These are phyloP conservation scores for Pontederia crassipes DNA, from an alignment of 176 grass and related monocot species.

Conservation along the genomic window DNA sequence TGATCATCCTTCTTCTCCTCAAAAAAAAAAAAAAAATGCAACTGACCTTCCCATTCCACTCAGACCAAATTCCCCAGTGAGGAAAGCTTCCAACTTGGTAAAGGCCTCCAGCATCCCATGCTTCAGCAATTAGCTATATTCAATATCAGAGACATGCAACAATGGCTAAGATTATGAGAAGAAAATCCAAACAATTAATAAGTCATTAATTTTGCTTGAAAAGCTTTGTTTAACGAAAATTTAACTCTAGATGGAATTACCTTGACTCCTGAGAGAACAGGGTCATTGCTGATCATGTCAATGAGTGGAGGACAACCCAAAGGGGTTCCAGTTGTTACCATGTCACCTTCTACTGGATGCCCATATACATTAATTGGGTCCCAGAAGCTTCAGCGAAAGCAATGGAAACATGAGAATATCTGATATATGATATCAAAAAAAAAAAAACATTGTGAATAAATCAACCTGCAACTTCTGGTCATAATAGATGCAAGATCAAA, in stretches of 20 bases:
- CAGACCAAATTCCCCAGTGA: slow-evolving; percentile 87
- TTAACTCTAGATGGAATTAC: slow-evolving; percentile 15
- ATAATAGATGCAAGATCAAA: slow-evolving; percentile 97
- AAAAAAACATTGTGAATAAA: neutral
- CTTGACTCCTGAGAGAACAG: slow-evolving; percentile 80
- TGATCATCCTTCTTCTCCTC: too few species aligned
- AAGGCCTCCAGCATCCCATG: slow-evolving; percentile 99
- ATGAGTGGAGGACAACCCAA: slow-evolving; percentile 64
- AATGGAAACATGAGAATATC: slow-evolving; percentile 11
- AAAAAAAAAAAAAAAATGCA: slow-evolving; percentile 5
- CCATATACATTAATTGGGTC: slow-evolving; percentile 90
- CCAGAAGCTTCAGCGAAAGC: slow-evolving; percentile 48
- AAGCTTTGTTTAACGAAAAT: too few species aligned
- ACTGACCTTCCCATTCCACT: slow-evolving; percentile 94
- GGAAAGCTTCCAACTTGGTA: slow-evolving; percentile 97
- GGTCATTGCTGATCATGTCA: slow-evolving; percentile 98
- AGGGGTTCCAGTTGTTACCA: slow-evolving; percentile 59
- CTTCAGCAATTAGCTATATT: slow-evolving; percentile 94
- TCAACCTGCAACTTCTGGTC: slow-evolving; percentile 85
- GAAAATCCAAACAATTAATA: neutral
- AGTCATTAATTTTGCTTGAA: neutral
- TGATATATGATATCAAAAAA: neutral
- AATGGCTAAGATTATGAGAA: slow-evolving; percentile 10
- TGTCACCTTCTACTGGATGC: slow-evolving; percentile 49
- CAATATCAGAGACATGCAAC: slow-evolving; percentile 6